Evolutionary conservation across 768 basidiomycete species (phyloP).

Genomic region (Lentinula sp.): DNA sequence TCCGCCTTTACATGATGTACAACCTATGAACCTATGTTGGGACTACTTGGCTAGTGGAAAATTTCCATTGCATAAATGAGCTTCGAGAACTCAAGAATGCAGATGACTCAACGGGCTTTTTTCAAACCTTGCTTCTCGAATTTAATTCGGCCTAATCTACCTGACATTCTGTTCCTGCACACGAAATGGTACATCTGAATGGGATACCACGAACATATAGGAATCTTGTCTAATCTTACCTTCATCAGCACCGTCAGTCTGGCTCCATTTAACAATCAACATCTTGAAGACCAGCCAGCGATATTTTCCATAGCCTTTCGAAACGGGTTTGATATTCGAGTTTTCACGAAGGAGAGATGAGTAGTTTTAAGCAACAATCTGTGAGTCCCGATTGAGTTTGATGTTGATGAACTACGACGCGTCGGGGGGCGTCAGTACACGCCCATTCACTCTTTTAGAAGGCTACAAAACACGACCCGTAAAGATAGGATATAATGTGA

Average conservation of each 20-base stretch:
- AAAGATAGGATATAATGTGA: too few relatives aligned
- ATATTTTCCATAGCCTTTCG: too few relatives aligned
- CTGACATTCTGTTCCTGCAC: not conserved
- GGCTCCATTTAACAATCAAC: not conserved
- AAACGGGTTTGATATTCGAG: too few relatives aligned
- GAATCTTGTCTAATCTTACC: not conserved
- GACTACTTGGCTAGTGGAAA: too few relatives aligned
- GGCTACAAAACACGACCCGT: too few relatives aligned
- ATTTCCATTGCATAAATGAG: too few relatives aligned
- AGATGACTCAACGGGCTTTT: not conserved
- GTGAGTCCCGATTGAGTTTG: not conserved
- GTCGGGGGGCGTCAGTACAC: not conserved
- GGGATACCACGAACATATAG: not conserved
- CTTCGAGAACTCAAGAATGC: not conserved
- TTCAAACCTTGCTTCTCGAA: not conserved
- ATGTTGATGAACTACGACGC: not conserved
- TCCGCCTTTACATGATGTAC: too few relatives aligned
- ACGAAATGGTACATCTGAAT: not conserved
- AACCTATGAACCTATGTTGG: too few relatives aligned
- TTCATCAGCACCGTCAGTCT: not conserved
- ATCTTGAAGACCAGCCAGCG: too few relatives aligned
- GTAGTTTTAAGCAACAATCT: not conserved
- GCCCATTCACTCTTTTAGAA: not conserved
- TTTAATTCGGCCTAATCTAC: too few relatives aligned
- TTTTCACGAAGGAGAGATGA: not conserved